Conservation (phyloP, 495 filamentous ascomycete genomes). For the Haplographium delicatum region DNA sequence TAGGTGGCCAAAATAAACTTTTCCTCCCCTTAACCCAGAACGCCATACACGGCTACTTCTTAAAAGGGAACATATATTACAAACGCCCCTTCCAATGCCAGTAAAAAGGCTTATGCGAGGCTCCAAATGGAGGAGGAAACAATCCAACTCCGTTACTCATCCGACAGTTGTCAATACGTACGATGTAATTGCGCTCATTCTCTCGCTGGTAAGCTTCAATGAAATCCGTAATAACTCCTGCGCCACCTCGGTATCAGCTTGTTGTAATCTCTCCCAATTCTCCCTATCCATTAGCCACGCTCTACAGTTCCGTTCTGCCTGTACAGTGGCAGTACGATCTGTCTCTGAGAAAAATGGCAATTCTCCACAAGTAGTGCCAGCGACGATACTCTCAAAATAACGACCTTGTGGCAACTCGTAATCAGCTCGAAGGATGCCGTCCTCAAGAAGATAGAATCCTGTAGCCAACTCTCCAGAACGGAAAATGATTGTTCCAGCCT, state of each 20-base stretch:
- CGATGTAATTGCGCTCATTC: conserved; percentile 85
- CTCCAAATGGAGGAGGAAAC: too few relatives aligned
- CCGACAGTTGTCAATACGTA: conserved; percentile 40
- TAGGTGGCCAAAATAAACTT: too few relatives aligned
- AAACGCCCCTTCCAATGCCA: too few relatives aligned
- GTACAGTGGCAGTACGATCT: conserved; percentile 76
- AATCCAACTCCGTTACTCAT: too few relatives aligned
- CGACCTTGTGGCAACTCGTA: conserved; percentile 86
- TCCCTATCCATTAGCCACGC: conserved; percentile 71
- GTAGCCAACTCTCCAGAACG: conserved; percentile 61
- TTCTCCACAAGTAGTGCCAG: conserved; percentile 92
- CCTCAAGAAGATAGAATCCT: conserved; percentile 88
- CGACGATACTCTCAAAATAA: conserved; percentile 86
- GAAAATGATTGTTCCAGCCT: conserved; percentile 69
- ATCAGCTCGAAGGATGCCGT: conserved; percentile 80
- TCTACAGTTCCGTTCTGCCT: conserved; percentile 73
- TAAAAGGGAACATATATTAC: too few relatives aligned
- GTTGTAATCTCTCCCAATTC: conserved; percentile 66
- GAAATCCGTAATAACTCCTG: conserved; percentile 77
- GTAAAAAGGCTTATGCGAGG: too few relatives aligned
- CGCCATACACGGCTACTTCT: too few relatives aligned
- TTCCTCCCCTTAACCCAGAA: too few relatives aligned
- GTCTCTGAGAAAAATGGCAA: conserved; percentile 93
- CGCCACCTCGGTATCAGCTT: conserved; percentile 66
- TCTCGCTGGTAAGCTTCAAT: conserved; percentile 81